Conservation (phyloP, 2,329 filamentous ascomycete species). For the Trichoderma breve region DNA sequence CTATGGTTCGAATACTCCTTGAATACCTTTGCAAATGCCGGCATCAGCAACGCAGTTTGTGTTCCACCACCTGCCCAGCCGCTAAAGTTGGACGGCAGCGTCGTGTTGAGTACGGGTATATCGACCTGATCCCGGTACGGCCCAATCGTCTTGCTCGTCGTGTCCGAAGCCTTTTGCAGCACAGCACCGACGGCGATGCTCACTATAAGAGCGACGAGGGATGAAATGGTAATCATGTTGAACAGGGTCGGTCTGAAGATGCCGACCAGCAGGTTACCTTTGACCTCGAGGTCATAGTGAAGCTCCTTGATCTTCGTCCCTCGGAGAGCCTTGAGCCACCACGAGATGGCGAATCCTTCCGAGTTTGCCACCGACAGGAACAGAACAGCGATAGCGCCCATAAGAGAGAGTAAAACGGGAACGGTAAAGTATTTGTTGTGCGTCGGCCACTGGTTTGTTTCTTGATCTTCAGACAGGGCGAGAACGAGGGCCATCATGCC, state of each 20-base stretch:
- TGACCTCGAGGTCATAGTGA: constrained; percentile 14
- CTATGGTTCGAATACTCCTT: constrained; percentile 12
- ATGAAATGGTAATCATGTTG: not conserved
- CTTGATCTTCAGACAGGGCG: not conserved
- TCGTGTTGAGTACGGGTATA: constrained; percentile 2
- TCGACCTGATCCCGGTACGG: not conserved
- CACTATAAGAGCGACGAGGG: not conserved
- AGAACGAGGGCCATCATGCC: constrained; percentile 10
- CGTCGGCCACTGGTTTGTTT: constrained; percentile 6
- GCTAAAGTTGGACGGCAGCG: constrained; percentile 9
- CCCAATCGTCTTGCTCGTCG: constrained; percentile 3
- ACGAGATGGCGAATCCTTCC: constrained; percentile 7
- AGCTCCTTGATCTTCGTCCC: constrained; percentile 12
- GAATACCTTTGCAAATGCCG: not conserved
- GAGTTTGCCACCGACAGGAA: constrained; percentile 5
- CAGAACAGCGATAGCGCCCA: not conserved
- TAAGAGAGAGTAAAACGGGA: constrained; percentile 5
- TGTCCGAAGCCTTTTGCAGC: constrained; percentile 9
- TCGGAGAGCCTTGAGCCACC: constrained; percentile 14
- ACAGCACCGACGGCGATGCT: not conserved
- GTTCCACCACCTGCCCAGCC: constrained; percentile 10
- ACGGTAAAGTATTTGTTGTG: constrained; percentile 2
- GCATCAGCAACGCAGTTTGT: constrained; percentile 5
- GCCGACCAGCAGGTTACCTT: not conserved
- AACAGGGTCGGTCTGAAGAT: not conserved